Evolutionary conservation across 768 basidiomycete species (phyloP).

Genomic region (Termitomyces sp.): DNA sequence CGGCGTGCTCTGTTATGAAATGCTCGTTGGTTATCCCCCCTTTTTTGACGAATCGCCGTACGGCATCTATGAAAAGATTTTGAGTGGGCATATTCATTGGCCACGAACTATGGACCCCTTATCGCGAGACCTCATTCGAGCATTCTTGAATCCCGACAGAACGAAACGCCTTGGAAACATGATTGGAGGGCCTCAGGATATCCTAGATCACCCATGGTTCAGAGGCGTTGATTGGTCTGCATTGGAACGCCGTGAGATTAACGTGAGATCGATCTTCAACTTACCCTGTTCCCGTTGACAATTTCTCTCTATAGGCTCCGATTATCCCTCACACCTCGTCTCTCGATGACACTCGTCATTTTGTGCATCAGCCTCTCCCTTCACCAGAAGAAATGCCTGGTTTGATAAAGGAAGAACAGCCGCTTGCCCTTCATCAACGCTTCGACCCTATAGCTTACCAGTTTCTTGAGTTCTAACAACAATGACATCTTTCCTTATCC

Average conservation of each 20-base stretch:
- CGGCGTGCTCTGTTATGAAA: slow-evolving; percentile 95
- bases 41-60: slow-evolving; percentile 98
- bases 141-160: slow-evolving; percentile 88
- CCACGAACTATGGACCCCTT: slow-evolving; percentile 87
- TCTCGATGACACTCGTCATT: slow-evolving; percentile 81
- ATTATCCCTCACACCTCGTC: slow-evolving; percentile 81
- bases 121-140: slow-evolving; percentile 82
- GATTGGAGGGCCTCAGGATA: slow-evolving; percentile 86
- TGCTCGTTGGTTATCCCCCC: slow-evolving; percentile 97
- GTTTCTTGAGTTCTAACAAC: slow-evolving; percentile 65
- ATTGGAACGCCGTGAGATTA: slow-evolving; percentile 79
- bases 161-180: slow-evolving; percentile 90
- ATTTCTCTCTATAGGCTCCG: slow-evolving; percentile 52
- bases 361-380: slow-evolving; percentile 75
- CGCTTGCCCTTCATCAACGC: slow-evolving; percentile 51
- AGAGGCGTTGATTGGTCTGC: slow-evolving; percentile 91
- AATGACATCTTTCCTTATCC: background rate
- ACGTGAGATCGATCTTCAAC: slow-evolving; percentile 39
- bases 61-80: slow-evolving; percentile 97
- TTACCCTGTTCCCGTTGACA: slow-evolving; percentile 3
- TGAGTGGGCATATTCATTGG: slow-evolving; percentile 84
- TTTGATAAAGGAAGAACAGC: slow-evolving; percentile 57
- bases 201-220: slow-evolving; percentile 93
- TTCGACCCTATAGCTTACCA: slow-evolving; percentile 67
- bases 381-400: slow-evolving; percentile 76